These are phyloP conservation scores for Xylaria arbuscula DNA, from an alignment of 2,329 filamentous ascomycete genomes.

Conservation along the genomic window DNA sequence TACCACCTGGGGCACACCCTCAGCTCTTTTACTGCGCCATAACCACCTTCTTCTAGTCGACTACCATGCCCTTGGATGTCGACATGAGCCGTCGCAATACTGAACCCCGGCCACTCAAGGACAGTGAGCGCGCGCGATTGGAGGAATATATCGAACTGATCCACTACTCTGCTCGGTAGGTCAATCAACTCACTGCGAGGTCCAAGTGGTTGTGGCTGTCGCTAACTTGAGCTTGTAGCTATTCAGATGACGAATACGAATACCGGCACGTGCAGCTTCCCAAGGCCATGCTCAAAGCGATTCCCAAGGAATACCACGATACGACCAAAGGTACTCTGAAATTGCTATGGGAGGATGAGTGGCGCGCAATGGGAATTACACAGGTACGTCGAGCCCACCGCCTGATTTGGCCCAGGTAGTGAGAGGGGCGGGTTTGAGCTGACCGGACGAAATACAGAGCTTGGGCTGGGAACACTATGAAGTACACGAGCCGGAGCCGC, in stretches of 20 bases:
- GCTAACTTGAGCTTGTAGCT: constrained; percentile 64
- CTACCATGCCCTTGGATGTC: constrained; percentile 65
- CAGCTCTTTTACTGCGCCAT: neutral
- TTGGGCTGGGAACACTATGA: constrained; percentile 99
- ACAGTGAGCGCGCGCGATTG: constrained; percentile 82
- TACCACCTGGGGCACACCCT: neutral
- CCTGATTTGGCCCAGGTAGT: neutral
- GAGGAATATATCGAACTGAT: constrained; percentile 94
- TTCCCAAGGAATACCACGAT: constrained; percentile 95
- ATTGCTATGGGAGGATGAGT: constrained; percentile 97
- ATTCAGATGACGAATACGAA: constrained; percentile 91
- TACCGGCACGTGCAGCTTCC: constrained; percentile 98
- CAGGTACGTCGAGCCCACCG: constrained; percentile 70
- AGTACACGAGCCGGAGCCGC: constrained; percentile 97
- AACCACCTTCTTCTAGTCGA: constrained; percentile 1
- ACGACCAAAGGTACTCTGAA: constrained; percentile 90
- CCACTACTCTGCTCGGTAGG: constrained; percentile 92
- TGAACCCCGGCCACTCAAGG: constrained; percentile 81
- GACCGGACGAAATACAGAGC: constrained; percentile 68
- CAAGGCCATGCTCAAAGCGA: constrained; percentile 97
- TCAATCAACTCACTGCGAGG: constrained; percentile 28
- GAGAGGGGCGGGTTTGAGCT: constrained; percentile 18
- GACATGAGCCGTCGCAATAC: constrained; percentile 89
- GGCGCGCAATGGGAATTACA: constrained; percentile 95
- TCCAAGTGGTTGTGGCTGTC: neutral